Base-by-base conservation (phyloP, 306 rosid species). In the Calophaca sinica region DNA sequence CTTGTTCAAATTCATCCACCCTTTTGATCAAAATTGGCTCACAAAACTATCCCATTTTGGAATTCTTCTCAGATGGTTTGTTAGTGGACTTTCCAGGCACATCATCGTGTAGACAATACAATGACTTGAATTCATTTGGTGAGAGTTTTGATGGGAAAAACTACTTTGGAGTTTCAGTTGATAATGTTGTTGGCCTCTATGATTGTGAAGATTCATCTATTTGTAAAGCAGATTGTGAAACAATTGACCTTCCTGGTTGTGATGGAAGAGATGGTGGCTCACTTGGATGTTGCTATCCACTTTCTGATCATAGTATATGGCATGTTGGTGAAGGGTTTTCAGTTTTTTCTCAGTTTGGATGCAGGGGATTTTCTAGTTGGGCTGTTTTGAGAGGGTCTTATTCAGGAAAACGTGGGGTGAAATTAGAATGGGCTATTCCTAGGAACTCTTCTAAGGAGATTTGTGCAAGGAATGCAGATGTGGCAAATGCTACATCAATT, bases 281-380 rank as follows among this genome's bases (percentile, higher is more conserved):
- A 26, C 98, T 90, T 39, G 92, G 87, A 13, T 92, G 99, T 68
- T 94, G 99, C 51, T 94, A 92, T 83, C 96, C 99, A 11, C 87
- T 94, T 13, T 83, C 89, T 33, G 99, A 94, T 62, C 92, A 84
- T n/a, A 85, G 88, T 10, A 69, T 91, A 38, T 94, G 99, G 97
- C 88, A 80, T 52, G 9, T 79, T 39, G 96, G 97, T 7, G 88
- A 83, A 14, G 89, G 84, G 3, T 88, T 94, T 69, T 86, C 96
- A 0, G 85, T 86, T 49, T 94, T 94, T 66, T 81, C 90, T 32
- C 82, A 85, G 76, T 87, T 81, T 75, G 99, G 99, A 38, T 94
- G 99, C 85, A 86, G 99, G 59, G 99, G 99, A 8, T 83, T 91
- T 76, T 87, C 96, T 48, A 92, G 99, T 79, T 94, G 99, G 99